Conservation (phyloP, 2,329 filamentous ascomycete species). For the Trichoderma koningiopsis region DNA sequence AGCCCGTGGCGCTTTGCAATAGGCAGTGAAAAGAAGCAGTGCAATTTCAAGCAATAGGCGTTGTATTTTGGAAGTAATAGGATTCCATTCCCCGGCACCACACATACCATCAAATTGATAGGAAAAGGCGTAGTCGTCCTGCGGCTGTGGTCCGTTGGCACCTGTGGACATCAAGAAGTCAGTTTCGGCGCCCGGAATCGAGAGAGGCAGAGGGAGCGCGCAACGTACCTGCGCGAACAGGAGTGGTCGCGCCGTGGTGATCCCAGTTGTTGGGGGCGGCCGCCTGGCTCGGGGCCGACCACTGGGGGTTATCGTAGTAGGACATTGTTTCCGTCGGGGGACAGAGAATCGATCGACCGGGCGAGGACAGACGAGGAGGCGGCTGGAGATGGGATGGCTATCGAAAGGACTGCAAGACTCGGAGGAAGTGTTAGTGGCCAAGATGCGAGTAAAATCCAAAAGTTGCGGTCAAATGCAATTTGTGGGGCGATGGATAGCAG, state of each 20-base stretch:
- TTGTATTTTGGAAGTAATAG: neutral
- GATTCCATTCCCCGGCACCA: constrained; percentile 32
- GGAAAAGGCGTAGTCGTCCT: constrained; percentile 79
- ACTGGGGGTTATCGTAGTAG: constrained; percentile 50
- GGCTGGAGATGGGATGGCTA: constrained; percentile 9
- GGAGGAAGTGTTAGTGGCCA: constrained; percentile 15
- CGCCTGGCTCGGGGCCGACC: constrained; percentile 41
- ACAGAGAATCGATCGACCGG: constrained; percentile 13
- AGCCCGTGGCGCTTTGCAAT: neutral
- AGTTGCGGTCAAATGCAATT: constrained; percentile 26
- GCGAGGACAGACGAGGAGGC: constrained; percentile 1
- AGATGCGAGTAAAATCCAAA: constrained; percentile 23
- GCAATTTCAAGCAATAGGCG: neutral
- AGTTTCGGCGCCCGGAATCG: constrained; percentile 15
- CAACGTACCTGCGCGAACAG: constrained; percentile 44
- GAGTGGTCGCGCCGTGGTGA: constrained; percentile 47
- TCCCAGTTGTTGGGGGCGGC: constrained; percentile 49
- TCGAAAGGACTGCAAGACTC: constrained; percentile 1
- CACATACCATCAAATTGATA: constrained; percentile 88
- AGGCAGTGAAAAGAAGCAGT: neutral
- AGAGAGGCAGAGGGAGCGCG: constrained; percentile 4
- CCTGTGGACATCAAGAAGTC: constrained; percentile 50
- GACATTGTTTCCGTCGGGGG: constrained; percentile 39
- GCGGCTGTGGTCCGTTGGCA: constrained; percentile 72
- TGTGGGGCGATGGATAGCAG: constrained; percentile 23